A percentile compares a stretch with the other conserved stretches of the same genome.
Conservation (phyloP, 176 grass and related monocot genomes). For the Lolium rigidum region DNA sequence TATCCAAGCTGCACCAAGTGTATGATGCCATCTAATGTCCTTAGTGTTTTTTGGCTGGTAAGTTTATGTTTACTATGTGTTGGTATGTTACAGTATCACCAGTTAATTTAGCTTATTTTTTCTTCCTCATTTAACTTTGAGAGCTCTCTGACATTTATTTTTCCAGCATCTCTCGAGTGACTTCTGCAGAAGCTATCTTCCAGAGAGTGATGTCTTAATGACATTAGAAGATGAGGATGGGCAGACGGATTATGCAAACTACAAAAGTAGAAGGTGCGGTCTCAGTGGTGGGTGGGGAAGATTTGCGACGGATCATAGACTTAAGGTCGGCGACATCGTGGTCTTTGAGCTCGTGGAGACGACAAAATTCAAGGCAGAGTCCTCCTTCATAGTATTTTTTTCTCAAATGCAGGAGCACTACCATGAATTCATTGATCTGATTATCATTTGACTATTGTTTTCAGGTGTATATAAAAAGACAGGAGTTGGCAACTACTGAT, state of each 20-base stretch:
- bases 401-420: not conserved
- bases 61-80: not conserved
- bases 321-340: conserved; percentile 45
- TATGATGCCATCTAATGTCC: conserved; percentile 48
- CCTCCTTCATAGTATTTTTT: not conserved
- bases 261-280: conserved; percentile 32
- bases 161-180: conserved; percentile 18
- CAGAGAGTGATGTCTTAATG: conserved; percentile 14
- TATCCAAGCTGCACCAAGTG: conserved; percentile 39
- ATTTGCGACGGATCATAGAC: conserved; percentile 45
- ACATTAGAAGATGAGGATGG: conserved; percentile 53
- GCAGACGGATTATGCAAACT: not conserved
- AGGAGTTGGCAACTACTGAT: not conserved
- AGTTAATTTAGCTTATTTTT: not conserved
- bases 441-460: not conserved
- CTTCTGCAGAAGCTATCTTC: conserved; percentile 54
- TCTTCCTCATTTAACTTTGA: conserved; percentile 4
- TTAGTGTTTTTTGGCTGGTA: conserved; percentile 50
- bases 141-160: not conserved
- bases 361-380: conserved; percentile 49
- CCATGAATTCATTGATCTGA: not conserved
- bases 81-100: not conserved
- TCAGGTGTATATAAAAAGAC: conserved; percentile 45
- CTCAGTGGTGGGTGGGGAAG: conserved; percentile 55
- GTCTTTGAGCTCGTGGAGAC: conserved; percentile 36